Percentiles rank a stretch among this genome's conserved stretches.
Evolutionary conservation across 495 filamentous ascomycete species (phyloP).

Genomic region (Chaetomium cochliodes): DNA sequence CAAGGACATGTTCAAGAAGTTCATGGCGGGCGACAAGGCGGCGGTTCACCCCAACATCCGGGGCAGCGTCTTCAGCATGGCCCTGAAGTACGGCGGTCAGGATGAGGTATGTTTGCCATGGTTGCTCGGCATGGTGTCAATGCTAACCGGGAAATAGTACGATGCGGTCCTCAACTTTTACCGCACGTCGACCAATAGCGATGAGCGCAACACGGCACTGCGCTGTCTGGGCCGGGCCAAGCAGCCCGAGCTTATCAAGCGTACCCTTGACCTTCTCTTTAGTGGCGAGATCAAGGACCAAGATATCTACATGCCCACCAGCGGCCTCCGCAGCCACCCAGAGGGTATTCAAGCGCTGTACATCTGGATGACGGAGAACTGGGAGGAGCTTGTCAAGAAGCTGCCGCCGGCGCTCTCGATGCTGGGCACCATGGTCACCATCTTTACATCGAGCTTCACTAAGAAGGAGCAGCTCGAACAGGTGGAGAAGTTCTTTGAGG

Average conservation of each 20-base stretch:
- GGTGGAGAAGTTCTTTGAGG: slow-evolving; percentile 76
- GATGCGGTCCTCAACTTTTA: slow-evolving; percentile 79
- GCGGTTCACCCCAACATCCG: slow-evolving; percentile 74
- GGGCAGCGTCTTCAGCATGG: slow-evolving; percentile 68
- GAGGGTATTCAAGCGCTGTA: slow-evolving; percentile 80
- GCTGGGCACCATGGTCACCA: slow-evolving; percentile 79
- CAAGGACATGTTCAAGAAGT: slow-evolving; percentile 72
- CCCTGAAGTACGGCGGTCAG: slow-evolving; percentile 67
- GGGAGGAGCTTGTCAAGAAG: slow-evolving; percentile 74
- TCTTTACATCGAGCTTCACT: slow-evolving; percentile 81
- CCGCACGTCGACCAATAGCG: slow-evolving; percentile 78
- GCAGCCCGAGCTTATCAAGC: slow-evolving; percentile 73
- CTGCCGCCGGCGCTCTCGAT: slow-evolving; percentile 78
- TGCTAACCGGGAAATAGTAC: slow-evolving; percentile 51
- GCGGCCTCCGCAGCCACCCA: slow-evolving; percentile 72
- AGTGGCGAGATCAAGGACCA: slow-evolving; percentile 89
- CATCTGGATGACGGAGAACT: slow-evolving; percentile 81
- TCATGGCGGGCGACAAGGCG: slow-evolving; percentile 61
- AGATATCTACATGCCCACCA: slow-evolving; percentile 87
- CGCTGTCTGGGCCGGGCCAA: slow-evolving; percentile 80
- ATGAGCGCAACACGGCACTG: slow-evolving; percentile 94
- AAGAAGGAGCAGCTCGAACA: slow-evolving; percentile 68
- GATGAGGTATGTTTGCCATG: slow-evolving; percentile 56
- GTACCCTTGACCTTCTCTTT: slow-evolving; percentile 71
- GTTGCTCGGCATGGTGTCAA: slow-evolving; percentile 10